phyloP scores from a whole-genome alignment of 2,329 filamentous ascomycete species.

The Lachnum nothofagi region DNA sequence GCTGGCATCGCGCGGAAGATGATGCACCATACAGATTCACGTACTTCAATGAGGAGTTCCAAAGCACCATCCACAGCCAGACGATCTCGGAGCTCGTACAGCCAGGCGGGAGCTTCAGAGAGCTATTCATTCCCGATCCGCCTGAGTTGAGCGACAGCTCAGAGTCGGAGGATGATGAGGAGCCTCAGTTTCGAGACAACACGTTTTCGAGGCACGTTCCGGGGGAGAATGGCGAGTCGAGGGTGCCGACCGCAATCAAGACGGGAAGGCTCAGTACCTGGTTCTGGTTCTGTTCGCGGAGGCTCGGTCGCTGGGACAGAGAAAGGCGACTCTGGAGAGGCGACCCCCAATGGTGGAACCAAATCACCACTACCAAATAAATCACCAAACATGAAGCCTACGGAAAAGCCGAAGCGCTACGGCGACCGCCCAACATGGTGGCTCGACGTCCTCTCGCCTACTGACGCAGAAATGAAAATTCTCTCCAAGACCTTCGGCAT shows the following conservation, averaged over 20 bases:
- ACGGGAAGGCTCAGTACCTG: neutral
- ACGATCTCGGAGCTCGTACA: slow-evolving; percentile 91
- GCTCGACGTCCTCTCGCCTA: slow-evolving; percentile 87
- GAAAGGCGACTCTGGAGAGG: slow-evolving; percentile 19
- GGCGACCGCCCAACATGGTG: slow-evolving; percentile 92
- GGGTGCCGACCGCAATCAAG: slow-evolving; percentile 34
- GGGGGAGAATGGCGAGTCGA: slow-evolving; percentile 40
- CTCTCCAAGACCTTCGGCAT: slow-evolving; percentile 91
- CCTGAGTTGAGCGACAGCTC: slow-evolving; percentile 68
- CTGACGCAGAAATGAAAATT: slow-evolving; percentile 91
- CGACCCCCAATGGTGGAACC: slow-evolving; percentile 20
- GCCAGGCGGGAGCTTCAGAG: slow-evolving; percentile 73
- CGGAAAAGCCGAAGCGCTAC: slow-evolving; percentile 48
- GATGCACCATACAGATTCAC: slow-evolving; percentile 93
- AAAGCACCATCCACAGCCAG: slow-evolving; percentile 92
- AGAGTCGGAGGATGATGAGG: slow-evolving; percentile 59
- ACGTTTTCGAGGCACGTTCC: slow-evolving; percentile 28
- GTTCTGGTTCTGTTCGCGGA: slow-evolving; percentile 4
- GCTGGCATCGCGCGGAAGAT: slow-evolving; percentile 83
- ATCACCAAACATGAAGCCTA: slow-evolving; percentile 5
- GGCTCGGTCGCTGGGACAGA: slow-evolving; percentile 14
- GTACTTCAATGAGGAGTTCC: slow-evolving; percentile 97
- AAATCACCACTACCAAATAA: slow-evolving; percentile 15
- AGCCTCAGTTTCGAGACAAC: slow-evolving; percentile 36
- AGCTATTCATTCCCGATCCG: slow-evolving; percentile 87